Evolutionary conservation across 345 rosid genomes (phyloP).

Genomic region (Adansonia digitata): DNA sequence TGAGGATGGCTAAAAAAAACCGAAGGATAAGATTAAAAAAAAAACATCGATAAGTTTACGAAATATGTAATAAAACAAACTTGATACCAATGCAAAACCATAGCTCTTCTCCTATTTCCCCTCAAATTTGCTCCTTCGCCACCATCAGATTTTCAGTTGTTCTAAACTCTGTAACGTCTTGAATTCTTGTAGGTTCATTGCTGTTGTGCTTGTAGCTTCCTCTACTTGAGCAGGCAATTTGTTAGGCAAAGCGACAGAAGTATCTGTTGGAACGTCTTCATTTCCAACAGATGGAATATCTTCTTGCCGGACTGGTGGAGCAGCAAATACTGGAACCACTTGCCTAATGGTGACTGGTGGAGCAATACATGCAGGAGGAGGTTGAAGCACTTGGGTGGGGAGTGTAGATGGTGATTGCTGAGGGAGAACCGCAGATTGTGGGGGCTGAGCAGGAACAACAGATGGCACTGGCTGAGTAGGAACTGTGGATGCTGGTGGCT

Average conservation of each 20-base stretch:
- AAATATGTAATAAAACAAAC: conserved; percentile 33
- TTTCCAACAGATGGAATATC: conserved; percentile 25
- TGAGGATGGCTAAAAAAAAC: too few relatives aligned
- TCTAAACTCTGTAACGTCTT: conserved; percentile 43
- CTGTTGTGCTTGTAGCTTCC: conserved; percentile 26
- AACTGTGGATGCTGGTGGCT: conserved; percentile 18
- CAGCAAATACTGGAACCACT: conserved; percentile 62
- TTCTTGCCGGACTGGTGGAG: conserved; percentile 43
- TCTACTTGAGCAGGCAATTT: conserved; percentile 18
- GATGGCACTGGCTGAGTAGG: conserved; percentile 30
- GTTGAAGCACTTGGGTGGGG: conserved; percentile 27
- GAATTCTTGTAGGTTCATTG: conserved; percentile 27
- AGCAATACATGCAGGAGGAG: conserved; percentile 45
- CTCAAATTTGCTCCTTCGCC: not conserved
- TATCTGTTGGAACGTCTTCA: conserved; percentile 28
- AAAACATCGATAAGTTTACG: too few relatives aligned
- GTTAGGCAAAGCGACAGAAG: conserved; percentile 11
- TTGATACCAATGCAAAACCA: conserved; percentile 21
- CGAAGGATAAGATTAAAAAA: not conserved
- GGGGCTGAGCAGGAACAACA: conserved; percentile 26
- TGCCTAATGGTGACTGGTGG: conserved; percentile 77
- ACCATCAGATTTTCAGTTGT: conserved; percentile 50
- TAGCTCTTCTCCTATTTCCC: conserved; percentile 9
- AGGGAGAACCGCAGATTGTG: conserved; percentile 14
- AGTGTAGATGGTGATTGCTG: conserved; percentile 27